These are phyloP conservation scores for Ustulina deusta DNA, from an alignment of 2,329 filamentous ascomycete genomes.

Conservation along the genomic window DNA sequence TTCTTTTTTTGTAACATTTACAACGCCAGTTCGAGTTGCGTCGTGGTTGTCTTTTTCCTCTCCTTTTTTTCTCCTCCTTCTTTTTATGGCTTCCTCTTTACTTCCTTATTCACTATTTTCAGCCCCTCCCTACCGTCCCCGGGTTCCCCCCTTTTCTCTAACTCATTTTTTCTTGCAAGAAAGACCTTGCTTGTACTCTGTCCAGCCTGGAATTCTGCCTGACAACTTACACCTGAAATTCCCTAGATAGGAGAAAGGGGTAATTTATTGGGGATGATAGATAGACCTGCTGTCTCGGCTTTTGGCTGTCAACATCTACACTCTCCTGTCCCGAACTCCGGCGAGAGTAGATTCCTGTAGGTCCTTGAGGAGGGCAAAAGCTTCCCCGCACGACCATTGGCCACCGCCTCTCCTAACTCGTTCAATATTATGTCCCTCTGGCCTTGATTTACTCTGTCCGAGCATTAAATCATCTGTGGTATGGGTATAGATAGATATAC, in stretches of 20 bases:
- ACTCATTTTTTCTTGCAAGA: not conserved
- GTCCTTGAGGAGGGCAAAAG: not conserved
- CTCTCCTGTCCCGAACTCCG: not conserved
- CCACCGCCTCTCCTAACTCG: no score
- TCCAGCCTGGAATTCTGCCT: not conserved
- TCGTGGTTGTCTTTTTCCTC: not conserved
- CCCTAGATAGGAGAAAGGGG: no score
- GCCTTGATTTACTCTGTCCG: no score
- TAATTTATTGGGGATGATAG: not conserved
- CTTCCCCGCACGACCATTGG: no score
- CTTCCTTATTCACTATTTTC: not conserved
- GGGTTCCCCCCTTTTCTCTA: not conserved
- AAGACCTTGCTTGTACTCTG: not conserved
- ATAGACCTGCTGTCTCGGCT: no score
- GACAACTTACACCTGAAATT: not conserved
- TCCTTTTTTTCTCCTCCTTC: not conserved
- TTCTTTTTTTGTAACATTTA: constrained; percentile 22
- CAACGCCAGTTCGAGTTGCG: not conserved
- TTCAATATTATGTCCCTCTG: no score
- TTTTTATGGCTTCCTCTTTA: constrained; percentile 18
- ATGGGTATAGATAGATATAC: no score
- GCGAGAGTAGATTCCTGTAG: not conserved
- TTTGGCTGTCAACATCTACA: not conserved
- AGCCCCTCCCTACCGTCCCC: not conserved
- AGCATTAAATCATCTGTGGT: no score